Evolutionary conservation across 192 early-diverging fungal species (phyloP).

Genomic region (Oehlia diaphana): DNA sequence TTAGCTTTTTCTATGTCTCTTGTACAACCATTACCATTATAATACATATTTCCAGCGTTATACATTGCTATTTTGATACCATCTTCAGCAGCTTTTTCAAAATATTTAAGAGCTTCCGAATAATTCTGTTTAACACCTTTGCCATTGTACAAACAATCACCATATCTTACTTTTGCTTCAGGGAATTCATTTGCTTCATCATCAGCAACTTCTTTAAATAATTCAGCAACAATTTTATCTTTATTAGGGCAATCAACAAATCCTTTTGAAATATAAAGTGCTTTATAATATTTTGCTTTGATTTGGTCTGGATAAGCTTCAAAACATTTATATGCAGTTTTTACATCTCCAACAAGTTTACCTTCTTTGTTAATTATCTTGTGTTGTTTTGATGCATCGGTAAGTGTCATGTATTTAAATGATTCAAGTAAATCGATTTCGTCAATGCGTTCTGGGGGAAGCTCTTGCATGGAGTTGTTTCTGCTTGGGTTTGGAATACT

Average conservation of each 20-base stretch:
- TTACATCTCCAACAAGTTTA: background rate
- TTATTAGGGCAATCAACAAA: background rate
- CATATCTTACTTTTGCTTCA: background rate
- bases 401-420: background rate
- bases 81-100: too few species aligned
- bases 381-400: background rate
- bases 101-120: background rate
- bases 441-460: too few species aligned
- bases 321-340: background rate
- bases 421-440: too few species aligned
- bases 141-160: background rate
- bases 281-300: background rate
- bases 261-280: background rate
- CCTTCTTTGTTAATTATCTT: too few species aligned
- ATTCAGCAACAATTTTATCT: background rate
- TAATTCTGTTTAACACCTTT: background rate
- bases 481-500: background rate
- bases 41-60: slow-evolving; percentile 5
- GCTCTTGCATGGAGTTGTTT: too few species aligned
- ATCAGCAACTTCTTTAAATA: slow-evolving; percentile 5
- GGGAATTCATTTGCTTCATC: background rate
- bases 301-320: background rate
- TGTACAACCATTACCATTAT: background rate
- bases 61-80: too few species aligned
- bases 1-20: background rate